phyloP scores from a whole-genome alignment of 2,329 filamentous ascomycete species.

The Xylariaceae sp. region DNA sequence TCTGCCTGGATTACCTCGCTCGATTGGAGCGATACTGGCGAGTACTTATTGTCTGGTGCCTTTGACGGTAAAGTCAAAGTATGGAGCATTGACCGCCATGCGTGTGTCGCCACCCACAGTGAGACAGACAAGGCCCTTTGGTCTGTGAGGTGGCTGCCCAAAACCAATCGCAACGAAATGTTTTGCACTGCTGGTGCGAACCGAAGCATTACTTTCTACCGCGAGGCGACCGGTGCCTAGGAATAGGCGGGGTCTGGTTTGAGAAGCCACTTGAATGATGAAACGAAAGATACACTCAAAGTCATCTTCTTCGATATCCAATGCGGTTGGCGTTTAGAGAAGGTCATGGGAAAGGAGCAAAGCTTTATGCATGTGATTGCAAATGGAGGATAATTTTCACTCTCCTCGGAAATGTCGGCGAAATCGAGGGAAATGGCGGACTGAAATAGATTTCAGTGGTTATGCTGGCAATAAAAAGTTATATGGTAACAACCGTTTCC shows the following conservation, averaged over 20 bases:
- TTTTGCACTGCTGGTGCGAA: constrained; percentile 79
- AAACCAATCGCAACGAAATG: constrained; percentile 60
- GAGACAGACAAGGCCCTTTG: constrained; percentile 84
- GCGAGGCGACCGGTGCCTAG: constrained; percentile 70
- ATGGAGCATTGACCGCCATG: constrained; percentile 81
- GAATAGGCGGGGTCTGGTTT: background rate
- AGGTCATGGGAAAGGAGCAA: constrained; percentile 13
- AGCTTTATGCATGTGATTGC: background rate
- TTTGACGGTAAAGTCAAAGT: constrained; percentile 95
- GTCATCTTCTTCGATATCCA: no score
- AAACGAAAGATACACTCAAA: background rate
- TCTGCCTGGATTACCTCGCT: constrained; percentile 84
- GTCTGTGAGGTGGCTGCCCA: constrained; percentile 80
- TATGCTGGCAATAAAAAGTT: no score
- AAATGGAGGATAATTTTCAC: background rate
- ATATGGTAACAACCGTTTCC: no score
- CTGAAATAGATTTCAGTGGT: no score
- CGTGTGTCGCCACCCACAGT: constrained; percentile 88
- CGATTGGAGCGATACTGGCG: constrained; percentile 90
- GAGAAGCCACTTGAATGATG: background rate
- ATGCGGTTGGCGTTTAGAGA: constrained; percentile 18
- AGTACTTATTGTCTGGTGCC: constrained; percentile 81
- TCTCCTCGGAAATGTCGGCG: no score
- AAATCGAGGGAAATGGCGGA: no score
- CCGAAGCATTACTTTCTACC: constrained; percentile 73